These are phyloP conservation scores for Pelargonium cotyledonis DNA, from an alignment of 441 rosid species.

Conservation along the genomic window DNA sequence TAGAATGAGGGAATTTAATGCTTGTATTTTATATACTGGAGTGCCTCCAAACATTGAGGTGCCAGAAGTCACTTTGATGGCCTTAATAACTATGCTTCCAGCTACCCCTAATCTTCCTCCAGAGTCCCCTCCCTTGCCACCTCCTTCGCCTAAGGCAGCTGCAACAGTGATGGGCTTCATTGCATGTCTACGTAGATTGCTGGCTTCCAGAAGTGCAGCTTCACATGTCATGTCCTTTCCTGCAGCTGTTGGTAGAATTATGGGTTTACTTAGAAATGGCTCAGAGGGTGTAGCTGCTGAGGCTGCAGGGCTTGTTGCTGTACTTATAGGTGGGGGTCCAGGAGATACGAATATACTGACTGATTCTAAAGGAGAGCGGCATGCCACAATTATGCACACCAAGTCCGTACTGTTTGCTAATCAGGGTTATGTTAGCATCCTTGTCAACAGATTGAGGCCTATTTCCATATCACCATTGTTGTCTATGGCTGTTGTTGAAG, in stretches of 20 bases:
- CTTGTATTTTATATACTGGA: constrained; percentile 83
- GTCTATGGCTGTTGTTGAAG: constrained; percentile 98
- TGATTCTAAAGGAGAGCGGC: constrained; percentile 85
- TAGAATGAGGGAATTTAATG: constrained; percentile 98
- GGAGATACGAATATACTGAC: constrained; percentile 48
- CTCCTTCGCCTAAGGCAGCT: constrained; percentile 99
- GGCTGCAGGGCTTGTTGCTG: constrained; percentile 81
- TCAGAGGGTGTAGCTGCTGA: constrained; percentile 97
- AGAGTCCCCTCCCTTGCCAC: constrained; percentile 88
- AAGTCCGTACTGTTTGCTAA: constrained; percentile 90
- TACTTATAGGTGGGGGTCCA: constrained; percentile 86
- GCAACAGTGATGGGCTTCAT: constrained; percentile 97
- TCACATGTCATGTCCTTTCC: constrained; percentile 98
- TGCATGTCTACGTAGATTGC: constrained; percentile 90
- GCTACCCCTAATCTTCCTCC: constrained; percentile 88
- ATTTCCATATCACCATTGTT: constrained; percentile 90
- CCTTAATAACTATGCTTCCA: constrained; percentile 98
- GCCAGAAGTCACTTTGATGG: constrained; percentile 98
- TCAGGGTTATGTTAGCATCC: constrained; percentile 64
- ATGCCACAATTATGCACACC: constrained; percentile 96
- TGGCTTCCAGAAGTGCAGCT: constrained; percentile 91
- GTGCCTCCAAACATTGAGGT: constrained; percentile 81
- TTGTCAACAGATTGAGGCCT: constrained; percentile 91
- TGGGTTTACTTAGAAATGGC: constrained; percentile 98
- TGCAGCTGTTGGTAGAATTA: constrained; percentile 98